A percentile compares a stretch with the other conserved stretches of the same genome.
Evolutionary conservation across 1,284 basidiomycete species (phyloP).

Genomic region (Irpex rosettiformis): DNA sequence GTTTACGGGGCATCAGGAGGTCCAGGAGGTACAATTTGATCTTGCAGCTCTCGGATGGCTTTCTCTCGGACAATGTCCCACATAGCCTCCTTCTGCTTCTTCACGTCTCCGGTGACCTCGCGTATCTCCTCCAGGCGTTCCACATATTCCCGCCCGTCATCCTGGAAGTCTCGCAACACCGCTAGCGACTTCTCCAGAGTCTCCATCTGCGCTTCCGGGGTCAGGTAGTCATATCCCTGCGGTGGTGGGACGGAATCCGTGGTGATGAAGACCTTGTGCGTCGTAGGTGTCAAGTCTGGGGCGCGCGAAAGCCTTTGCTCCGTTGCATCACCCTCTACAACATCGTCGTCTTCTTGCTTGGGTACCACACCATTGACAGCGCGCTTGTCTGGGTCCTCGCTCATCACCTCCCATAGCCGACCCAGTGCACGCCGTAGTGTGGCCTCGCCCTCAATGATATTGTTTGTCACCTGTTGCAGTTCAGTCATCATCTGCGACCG

Average conservation of each 20-base stretch:
- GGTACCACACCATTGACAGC: constrained; percentile 42
- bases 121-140: constrained; percentile 77
- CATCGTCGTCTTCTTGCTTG: constrained; percentile 63
- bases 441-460: constrained; percentile 75
- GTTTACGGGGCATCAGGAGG: neutral
- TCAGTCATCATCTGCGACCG: constrained; percentile 73
- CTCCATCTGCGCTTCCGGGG: constrained; percentile 61
- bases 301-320: constrained; percentile 51
- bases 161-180: constrained; percentile 69
- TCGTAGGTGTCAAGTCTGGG: constrained; percentile 59
- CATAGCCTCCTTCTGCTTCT: constrained; percentile 62
- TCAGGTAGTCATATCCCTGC: constrained; percentile 48
- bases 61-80: constrained; percentile 73
- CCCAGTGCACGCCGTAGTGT: constrained; percentile 68
- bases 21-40: constrained; percentile 19
- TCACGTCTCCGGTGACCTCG: constrained; percentile 67
- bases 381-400: constrained; percentile 50
- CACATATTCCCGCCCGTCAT: constrained; percentile 78
- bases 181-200: constrained; percentile 70
- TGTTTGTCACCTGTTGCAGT: constrained; percentile 73
- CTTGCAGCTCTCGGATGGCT: constrained; percentile 71
- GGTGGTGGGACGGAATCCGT: constrained; percentile 40
- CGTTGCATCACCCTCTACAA: constrained; percentile 47
- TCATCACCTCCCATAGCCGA: constrained; percentile 73
- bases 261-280: constrained; percentile 65